Conservation (phyloP, 2,329 filamentous ascomycete genomes). For the Fusarium pseudograminearum region DNA sequence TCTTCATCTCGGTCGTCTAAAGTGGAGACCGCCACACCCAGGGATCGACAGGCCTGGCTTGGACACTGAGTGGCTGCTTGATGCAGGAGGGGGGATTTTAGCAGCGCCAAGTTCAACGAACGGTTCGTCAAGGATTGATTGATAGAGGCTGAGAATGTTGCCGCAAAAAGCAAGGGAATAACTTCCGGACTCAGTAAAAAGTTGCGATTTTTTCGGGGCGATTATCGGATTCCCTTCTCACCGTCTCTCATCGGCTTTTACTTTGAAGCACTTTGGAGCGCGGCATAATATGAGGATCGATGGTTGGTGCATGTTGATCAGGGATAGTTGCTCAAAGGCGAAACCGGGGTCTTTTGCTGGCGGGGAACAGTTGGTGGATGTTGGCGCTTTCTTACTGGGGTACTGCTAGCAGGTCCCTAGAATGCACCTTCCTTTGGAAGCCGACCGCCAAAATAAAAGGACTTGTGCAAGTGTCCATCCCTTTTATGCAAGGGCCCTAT, state of each 20-base stretch:
- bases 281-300: slow-evolving; percentile 42
- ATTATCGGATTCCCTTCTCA: slow-evolving; percentile 11
- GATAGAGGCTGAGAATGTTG: slow-evolving; percentile 15
- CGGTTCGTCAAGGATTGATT: slow-evolving; percentile 26
- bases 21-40: slow-evolving; percentile 41
- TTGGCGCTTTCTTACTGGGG: slow-evolving; percentile 19
- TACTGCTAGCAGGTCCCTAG: slow-evolving; percentile 7
- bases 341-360: slow-evolving; percentile 24
- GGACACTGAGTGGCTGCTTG: slow-evolving; percentile 33
- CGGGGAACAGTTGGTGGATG: slow-evolving; percentile 7
- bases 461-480: slow-evolving; percentile 26
- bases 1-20: slow-evolving; percentile 46
- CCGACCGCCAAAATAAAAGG: slow-evolving; percentile 22
- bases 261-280: slow-evolving; percentile 16
- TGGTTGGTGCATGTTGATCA: slow-evolving; percentile 43
- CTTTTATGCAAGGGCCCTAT: slow-evolving; percentile 11
- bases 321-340: slow-evolving; percentile 35
- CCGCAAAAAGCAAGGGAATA: slow-evolving; percentile 6
- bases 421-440: slow-evolving; percentile 28
- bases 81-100: slow-evolving; percentile 18
- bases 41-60: slow-evolving; percentile 37
- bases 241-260: slow-evolving; percentile 10
- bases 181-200: not conserved
- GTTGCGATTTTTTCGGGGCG: not conserved
- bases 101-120: slow-evolving; percentile 41